Evolutionary conservation across 257 asterid species (phyloP).

Genomic region (Lycium ferocissimum): DNA sequence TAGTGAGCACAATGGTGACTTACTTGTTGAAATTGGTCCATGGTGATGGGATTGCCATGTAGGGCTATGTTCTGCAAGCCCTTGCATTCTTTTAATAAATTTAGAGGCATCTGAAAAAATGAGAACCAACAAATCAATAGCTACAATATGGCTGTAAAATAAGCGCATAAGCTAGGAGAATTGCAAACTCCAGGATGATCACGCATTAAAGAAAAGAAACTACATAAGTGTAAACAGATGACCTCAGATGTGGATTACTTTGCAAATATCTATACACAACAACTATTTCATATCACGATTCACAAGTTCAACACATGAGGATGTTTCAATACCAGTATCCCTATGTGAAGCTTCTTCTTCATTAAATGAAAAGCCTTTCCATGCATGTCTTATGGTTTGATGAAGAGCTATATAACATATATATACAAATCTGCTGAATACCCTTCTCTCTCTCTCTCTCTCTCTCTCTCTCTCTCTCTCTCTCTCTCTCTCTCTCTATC

Average conservation of each 20-base stretch:
- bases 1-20: background rate
- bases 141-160: background rate
- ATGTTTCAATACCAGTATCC: background rate
- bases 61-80: slow-evolving; percentile 83
- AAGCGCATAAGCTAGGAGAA: background rate
- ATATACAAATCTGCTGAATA: background rate
- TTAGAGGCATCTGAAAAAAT: slow-evolving; percentile 71
- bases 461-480: too few species aligned
- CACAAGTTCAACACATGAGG: background rate
- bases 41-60: slow-evolving; percentile 90
- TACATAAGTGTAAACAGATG: background rate
- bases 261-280: background rate
- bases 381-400: background rate
- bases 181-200: background rate
- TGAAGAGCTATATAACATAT: background rate
- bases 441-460: too few species aligned
- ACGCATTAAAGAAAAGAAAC: background rate
- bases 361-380: background rate
- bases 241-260: background rate
- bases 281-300: background rate
- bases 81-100: slow-evolving; percentile 79
- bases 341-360: background rate
- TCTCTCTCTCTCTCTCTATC: too few species aligned
- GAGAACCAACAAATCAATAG: slow-evolving; percentile 25
- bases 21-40: slow-evolving; percentile 94